These are phyloP conservation scores for Cryptosporidium parvum DNA, from an alignment of 169 alveolate species.

Conservation along the genomic window DNA sequence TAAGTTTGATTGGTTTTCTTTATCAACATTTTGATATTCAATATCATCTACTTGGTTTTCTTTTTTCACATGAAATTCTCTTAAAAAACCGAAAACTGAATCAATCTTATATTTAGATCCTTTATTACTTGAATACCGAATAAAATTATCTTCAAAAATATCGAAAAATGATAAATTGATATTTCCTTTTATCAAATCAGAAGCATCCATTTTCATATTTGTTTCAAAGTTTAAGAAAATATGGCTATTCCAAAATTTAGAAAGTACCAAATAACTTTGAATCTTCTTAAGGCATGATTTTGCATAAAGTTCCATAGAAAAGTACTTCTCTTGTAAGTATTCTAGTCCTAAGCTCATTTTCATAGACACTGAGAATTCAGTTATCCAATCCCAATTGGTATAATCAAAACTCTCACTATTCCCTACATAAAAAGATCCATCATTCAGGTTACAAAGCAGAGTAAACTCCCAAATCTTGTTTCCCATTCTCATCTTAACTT, in stretches of 20 bases:
- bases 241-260: slow-evolving; percentile 42
- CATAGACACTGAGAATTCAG: slow-evolving; percentile 57
- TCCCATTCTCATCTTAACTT: slow-evolving; percentile 70
- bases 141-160: slow-evolving; percentile 19
- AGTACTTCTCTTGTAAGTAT: slow-evolving; percentile 40
- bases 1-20: slow-evolving; percentile 1
- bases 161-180: slow-evolving; percentile 20
- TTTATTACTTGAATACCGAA: slow-evolving; percentile 1
- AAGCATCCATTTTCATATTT: background rate
- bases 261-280: slow-evolving; percentile 35
- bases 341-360: slow-evolving; percentile 17
- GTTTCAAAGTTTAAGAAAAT: slow-evolving; percentile 33
- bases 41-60: background rate
- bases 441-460: slow-evolving; percentile 38
- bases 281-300: slow-evolving; percentile 10
- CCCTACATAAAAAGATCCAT: slow-evolving; percentile 69
- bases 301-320: slow-evolving; percentile 48
- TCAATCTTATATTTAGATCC: slow-evolving; percentile 42
- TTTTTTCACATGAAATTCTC: background rate
- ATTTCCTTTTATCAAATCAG: background rate
- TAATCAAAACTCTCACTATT: slow-evolving; percentile 44
- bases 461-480: slow-evolving; percentile 44
- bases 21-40: background rate
- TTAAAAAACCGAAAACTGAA: slow-evolving; percentile 38
- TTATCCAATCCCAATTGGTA: slow-evolving; percentile 60